Evolutionary conservation across 1,284 basidiomycete species (phyloP), one percentile per base, ranked within the genome.

Genomic region (Pseudozyma sp.): DNA sequence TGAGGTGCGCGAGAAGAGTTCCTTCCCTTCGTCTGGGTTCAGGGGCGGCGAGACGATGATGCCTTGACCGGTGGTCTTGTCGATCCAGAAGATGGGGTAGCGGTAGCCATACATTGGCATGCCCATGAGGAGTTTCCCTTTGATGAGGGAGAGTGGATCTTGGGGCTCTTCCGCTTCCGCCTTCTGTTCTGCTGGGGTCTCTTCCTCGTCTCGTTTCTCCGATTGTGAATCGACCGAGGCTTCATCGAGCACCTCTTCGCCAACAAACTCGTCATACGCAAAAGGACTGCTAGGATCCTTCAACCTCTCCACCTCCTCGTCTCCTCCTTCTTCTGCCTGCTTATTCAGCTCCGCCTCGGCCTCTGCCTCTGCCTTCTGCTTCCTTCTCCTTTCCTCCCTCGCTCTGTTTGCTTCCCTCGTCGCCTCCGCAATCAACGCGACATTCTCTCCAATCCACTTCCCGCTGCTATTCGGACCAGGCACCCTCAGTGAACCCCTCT

Each of bases 381-480:
- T 60, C 34, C 11, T 14, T 14, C 30, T 40, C 37, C 45, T 49
- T 19, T 24, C 42, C 50, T 0, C 29, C 42, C 24, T 57, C n/a
- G 16, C 40, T 7, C n/a, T 13, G 13, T 1, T 45, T 5, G 61
- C 54, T 13, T 45, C 46, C 33, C 35, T 45, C 4, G 54, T 49
- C 6, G 64, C 70, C 3, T 54, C 43, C 16, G 50, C 43, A 9
- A 73, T 54, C 39, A 61, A 8, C 17, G 45, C 46, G 11, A 77
- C 16, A 50, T 79, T 79, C 30, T 67, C 59, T 17, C 33, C 31
- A 9, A 79, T 49, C 67, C 65, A 79, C 13, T 52, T 24, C 4
- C 71, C 54, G 10, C 64, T 68, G 0, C 72, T 73, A 54, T 79
- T 79, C 40, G 78, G 68, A 16, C 73, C 78, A 0, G 75, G 54